A percentile compares a stretch with the other conserved stretches of the same genome.
phyloP scores from a whole-genome alignment of 2,329 filamentous ascomycete genomes.

The Fusarium concolor region DNA sequence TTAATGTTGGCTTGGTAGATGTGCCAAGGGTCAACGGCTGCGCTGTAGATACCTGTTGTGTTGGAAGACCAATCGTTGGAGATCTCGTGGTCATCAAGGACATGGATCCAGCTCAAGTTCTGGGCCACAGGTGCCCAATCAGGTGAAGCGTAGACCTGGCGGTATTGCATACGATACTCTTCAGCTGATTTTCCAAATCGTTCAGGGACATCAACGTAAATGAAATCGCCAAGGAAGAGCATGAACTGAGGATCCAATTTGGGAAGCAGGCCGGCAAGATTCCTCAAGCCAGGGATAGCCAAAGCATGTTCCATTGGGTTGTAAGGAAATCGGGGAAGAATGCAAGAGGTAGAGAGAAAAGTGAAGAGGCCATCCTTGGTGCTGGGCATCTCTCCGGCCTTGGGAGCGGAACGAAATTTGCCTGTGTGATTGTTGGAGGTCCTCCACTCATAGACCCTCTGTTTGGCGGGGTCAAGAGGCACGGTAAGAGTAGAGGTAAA shows the following conservation, averaged over 20 bases:
- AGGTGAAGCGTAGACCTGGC: slow-evolving; percentile 94
- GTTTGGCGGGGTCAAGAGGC: slow-evolving; percentile 70
- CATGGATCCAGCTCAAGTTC: slow-evolving; percentile 96
- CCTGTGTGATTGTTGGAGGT: slow-evolving; percentile 90
- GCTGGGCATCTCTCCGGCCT: slow-evolving; percentile 70
- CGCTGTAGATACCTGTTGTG: slow-evolving; percentile 80
- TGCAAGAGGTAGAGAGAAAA: slow-evolving; percentile 92
- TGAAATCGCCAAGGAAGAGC: slow-evolving; percentile 88
- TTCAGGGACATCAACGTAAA: slow-evolving; percentile 89
- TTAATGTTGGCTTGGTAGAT: slow-evolving; percentile 89
- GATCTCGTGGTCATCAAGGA: slow-evolving; percentile 97
- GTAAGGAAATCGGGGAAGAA: slow-evolving; percentile 92
- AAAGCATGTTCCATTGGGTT: slow-evolving; percentile 85
- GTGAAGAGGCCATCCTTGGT: slow-evolving; percentile 79
- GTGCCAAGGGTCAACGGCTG: slow-evolving; percentile 85
- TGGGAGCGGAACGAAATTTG: slow-evolving; percentile 82
- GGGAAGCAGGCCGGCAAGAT: slow-evolving; percentile 79
- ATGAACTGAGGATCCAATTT: slow-evolving; percentile 80
- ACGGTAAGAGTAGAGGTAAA: slow-evolving; percentile 80
- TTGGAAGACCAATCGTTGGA: slow-evolving; percentile 92
- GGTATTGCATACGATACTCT: slow-evolving; percentile 90
- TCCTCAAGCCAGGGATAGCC: slow-evolving; percentile 81
- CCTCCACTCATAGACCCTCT: slow-evolving; percentile 83
- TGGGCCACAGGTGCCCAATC: slow-evolving; percentile 83
- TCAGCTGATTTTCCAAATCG: slow-evolving; percentile 78